Conservation (phyloP, 192 early-diverging fungal genomes). For the Linnemannia exigua region DNA sequence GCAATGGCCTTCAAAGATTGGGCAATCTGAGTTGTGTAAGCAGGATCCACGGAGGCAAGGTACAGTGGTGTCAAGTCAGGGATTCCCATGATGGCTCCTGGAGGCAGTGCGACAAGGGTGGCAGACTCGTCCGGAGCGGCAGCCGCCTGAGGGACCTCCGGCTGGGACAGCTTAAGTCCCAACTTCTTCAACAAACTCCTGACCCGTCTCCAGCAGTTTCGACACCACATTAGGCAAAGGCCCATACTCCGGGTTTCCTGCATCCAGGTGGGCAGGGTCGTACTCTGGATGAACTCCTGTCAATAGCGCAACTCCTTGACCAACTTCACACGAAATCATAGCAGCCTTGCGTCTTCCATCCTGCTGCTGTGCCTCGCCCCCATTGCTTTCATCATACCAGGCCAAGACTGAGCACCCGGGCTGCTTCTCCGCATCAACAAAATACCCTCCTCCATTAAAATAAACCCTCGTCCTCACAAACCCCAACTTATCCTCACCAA, state of each 20-base stretch:
- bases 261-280: slow-evolving; percentile 68
- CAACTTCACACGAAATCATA: slow-evolving; percentile 77
- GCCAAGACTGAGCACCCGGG: slow-evolving; percentile 57
- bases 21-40: slow-evolving; percentile 16
- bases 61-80: slow-evolving; percentile 62
- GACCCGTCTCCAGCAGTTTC: slow-evolving; percentile 63
- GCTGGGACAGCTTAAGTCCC: slow-evolving; percentile 69
- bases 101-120: neutral
- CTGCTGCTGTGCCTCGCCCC: slow-evolving; percentile 15
- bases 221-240: slow-evolving; percentile 63
- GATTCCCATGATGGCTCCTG: slow-evolving; percentile 37
- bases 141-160: neutral
- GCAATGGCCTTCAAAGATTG: slow-evolving; percentile 7
- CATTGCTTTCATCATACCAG: slow-evolving; percentile 27
- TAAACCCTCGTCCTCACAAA: slow-evolving; percentile 61
- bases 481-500: slow-evolving; percentile 14
- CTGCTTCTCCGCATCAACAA: slow-evolving; percentile 59
- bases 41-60: slow-evolving; percentile 34
- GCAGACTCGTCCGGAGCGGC: neutral
- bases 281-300: slow-evolving; percentile 91
- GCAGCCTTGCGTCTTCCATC: slow-evolving; percentile 61
- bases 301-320: slow-evolving; percentile 78
- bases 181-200: slow-evolving; percentile 72
- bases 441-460: slow-evolving; percentile 84
- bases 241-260: slow-evolving; percentile 62